Conservation (phyloP, 192 early-diverging fungal species). For the Podila horticola region DNA sequence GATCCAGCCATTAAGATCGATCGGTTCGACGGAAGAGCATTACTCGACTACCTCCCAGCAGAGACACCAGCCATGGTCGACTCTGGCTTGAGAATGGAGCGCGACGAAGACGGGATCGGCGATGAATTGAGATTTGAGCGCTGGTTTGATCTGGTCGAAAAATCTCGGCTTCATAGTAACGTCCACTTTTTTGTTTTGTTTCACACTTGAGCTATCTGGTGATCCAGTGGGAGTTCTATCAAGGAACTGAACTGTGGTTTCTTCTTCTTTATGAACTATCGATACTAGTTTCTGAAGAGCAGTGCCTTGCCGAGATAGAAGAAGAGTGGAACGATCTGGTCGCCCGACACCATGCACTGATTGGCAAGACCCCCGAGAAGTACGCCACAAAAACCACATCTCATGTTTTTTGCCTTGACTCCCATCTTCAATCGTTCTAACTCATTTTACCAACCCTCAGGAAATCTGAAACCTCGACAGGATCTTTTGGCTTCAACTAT, state of each 20-base stretch:
- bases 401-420: no score
- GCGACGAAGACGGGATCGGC: slow-evolving; percentile 43
- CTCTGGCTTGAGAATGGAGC: slow-evolving; percentile 28
- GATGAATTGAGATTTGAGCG: slow-evolving; percentile 44
- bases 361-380: slow-evolving; percentile 37
- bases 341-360: slow-evolving; percentile 34
- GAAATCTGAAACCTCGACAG: neutral
- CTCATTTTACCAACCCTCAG: neutral
- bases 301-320: slow-evolving; percentile 37
- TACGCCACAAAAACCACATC: neutral
- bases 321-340: slow-evolving; percentile 51
- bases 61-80: slow-evolving; percentile 21
- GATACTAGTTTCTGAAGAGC: slow-evolving; percentile 37
- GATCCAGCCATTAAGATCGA: slow-evolving; percentile 38
- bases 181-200: neutral
- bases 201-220: neutral
- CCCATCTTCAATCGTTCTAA: neutral
- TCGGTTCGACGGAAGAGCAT: slow-evolving; percentile 40
- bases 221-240: neutral
- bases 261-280: neutral
- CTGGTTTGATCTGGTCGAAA: slow-evolving; percentile 43
- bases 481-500: slow-evolving; percentile 30
- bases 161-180: slow-evolving; percentile 30
- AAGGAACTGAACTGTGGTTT: neutral
- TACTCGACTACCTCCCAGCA: slow-evolving; percentile 32